Evolutionary conservation across 2,329 filamentous ascomycete species (phyloP).

Genomic region (Thelonectria blattea): DNA sequence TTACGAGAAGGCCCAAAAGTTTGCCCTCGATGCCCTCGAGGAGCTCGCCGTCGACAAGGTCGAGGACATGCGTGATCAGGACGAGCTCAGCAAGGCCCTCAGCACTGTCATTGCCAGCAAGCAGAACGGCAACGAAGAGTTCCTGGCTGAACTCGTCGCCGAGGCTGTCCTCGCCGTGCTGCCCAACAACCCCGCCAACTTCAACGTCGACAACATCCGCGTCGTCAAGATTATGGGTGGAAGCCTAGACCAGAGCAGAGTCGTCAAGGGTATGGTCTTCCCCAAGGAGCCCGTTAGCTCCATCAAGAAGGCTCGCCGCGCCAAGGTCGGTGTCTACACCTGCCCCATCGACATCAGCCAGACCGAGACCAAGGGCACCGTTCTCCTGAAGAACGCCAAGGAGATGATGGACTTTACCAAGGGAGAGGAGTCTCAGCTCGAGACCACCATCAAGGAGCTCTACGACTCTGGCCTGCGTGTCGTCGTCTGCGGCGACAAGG

Average conservation of each 20-base stretch:
- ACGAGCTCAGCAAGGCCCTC: conserved; percentile 92
- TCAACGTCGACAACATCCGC: conserved; percentile 98
- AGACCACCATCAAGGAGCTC: conserved; percentile 91
- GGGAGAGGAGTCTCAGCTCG: conserved; percentile 92
- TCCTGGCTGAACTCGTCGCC: conserved; percentile 84
- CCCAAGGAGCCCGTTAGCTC: conserved; percentile 91
- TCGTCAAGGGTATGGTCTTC: conserved; percentile 99
- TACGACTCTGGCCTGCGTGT: conserved; percentile 93
- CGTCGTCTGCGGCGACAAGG: conserved; percentile 88
- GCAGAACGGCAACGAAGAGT: conserved; percentile 91
- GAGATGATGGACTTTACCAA: conserved; percentile 99
- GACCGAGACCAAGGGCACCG: conserved; percentile 98
- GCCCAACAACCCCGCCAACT: conserved; percentile 93
- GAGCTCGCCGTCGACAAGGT: conserved; percentile 92
- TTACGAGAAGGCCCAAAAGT: conserved; percentile 92
- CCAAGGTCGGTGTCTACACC: conserved; percentile 96
- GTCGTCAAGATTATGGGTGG: conserved; percentile 99
- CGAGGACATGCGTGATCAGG: conserved; percentile 77
- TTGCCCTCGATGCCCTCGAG: conserved; percentile 84
- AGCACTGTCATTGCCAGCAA: conserved; percentile 96
- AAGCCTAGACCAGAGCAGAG: conserved; percentile 88
- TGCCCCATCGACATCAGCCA: conserved; percentile 95
- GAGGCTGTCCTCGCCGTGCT: conserved; percentile 86
- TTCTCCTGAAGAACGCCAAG: conserved; percentile 94
- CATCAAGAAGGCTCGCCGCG: conserved; percentile 88